phyloP scores from a whole-genome alignment of 805 yeast genomes.

The Ogataea corticis region DNA sequence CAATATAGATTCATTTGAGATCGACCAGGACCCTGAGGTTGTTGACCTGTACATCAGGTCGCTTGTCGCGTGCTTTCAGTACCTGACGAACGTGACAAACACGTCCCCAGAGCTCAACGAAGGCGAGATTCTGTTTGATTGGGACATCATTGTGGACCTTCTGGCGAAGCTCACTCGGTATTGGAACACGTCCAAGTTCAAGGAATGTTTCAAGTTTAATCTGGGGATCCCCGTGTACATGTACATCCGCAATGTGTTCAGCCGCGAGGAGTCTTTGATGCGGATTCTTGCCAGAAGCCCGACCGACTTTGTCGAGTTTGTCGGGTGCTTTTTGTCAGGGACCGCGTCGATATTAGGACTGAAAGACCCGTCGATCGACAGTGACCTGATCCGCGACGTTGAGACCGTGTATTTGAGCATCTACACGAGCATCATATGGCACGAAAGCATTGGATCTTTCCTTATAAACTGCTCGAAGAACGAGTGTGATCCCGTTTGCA shows the following conservation, averaged over 20 bases:
- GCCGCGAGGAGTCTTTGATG: slow-evolving; percentile 13
- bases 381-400: slow-evolving; percentile 10
- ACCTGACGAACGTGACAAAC: slow-evolving; percentile 19
- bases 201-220: not conserved
- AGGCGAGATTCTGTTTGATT: slow-evolving; percentile 3
- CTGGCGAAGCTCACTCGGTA: slow-evolving; percentile 3
- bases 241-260: slow-evolving; percentile 14
- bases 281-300: slow-evolving; percentile 8
- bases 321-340: slow-evolving; percentile 1
- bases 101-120: slow-evolving; percentile 7
- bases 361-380: slow-evolving; percentile 12
- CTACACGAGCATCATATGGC: slow-evolving; percentile 26
- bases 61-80: slow-evolving; percentile 18
- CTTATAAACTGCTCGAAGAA: slow-evolving; percentile 11
- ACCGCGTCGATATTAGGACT: not conserved
- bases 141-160: slow-evolving; percentile 9
- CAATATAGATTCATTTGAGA: not conserved
- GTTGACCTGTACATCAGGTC: slow-evolving; percentile 9
- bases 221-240: slow-evolving; percentile 12
- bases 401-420: slow-evolving; percentile 24
- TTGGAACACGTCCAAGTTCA: slow-evolving; percentile 1
- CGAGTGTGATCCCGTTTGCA: not conserved
- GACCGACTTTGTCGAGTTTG: slow-evolving; percentile 4
- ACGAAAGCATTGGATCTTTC: slow-evolving; percentile 36
- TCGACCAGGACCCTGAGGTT: not conserved